Conservation (phyloP, 140 eudicot species). For the Bidens hawaiensis region DNA sequence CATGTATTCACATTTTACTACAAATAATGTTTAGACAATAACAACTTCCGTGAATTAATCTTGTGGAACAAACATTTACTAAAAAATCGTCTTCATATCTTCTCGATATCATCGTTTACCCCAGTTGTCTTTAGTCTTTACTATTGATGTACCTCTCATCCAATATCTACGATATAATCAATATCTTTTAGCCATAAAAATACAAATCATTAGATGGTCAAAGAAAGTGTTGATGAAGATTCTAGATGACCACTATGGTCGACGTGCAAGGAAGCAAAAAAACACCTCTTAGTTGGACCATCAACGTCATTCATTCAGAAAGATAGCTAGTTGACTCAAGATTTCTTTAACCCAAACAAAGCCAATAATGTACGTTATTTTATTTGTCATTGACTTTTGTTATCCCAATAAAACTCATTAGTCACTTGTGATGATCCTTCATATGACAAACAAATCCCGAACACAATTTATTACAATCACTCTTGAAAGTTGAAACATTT, state of each 20-base stretch:
- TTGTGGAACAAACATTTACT: too few relatives aligned
- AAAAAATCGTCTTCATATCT: too few relatives aligned
- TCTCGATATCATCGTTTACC: background rate
- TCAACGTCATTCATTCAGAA: background rate
- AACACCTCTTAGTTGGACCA: conserved; percentile 3
- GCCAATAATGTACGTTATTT: background rate
- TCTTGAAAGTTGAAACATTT: too few relatives aligned
- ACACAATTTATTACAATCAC: too few relatives aligned
- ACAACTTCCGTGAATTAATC: too few relatives aligned
- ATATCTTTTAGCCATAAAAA: background rate
- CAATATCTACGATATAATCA: background rate
- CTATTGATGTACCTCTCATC: background rate
- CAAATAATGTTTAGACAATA: too few relatives aligned
- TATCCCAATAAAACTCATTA: too few relatives aligned
- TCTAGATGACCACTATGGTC: background rate
- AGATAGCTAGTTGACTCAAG: background rate
- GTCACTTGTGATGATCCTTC: too few relatives aligned
- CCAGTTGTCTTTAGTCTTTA: background rate
- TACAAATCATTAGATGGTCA: background rate
- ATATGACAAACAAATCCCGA: too few relatives aligned
- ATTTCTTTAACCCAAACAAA: background rate
- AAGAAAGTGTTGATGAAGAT: background rate
- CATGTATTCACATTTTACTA: too few relatives aligned
- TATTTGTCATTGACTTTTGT: background rate
- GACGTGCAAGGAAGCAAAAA: conserved; percentile 4